These are phyloP conservation scores for Alternaria sp. DNA, from an alignment of 2,329 filamentous ascomycete genomes.

Conservation along the genomic window DNA sequence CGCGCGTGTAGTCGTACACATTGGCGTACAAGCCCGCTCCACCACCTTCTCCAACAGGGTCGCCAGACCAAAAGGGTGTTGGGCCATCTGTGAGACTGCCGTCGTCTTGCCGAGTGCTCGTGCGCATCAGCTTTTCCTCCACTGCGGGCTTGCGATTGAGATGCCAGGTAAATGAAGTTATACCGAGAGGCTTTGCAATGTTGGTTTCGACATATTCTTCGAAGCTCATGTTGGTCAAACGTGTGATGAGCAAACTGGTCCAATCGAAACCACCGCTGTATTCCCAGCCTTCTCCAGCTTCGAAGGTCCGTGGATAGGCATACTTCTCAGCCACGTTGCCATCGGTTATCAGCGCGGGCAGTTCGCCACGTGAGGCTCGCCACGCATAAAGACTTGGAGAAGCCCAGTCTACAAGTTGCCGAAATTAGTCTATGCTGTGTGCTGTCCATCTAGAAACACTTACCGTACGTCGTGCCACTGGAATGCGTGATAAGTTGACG, in stretches of 20 bases:
- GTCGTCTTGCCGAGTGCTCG: conserved; percentile 22
- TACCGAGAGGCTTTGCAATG: conserved; percentile 52
- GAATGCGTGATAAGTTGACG: conserved; percentile 58
- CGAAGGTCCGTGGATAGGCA: conserved; percentile 32
- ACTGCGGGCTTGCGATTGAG: conserved; percentile 22
- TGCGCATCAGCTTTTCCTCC: conserved; percentile 22
- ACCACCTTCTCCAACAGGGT: conserved; percentile 20
- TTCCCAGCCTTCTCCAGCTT: conserved; percentile 55
- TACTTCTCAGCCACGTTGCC: conserved; percentile 41
- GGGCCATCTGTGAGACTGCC: conserved; percentile 22
- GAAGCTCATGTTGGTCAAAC: conserved; percentile 47
- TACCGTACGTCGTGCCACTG: conserved; percentile 51
- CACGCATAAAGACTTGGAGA: conserved; percentile 53
- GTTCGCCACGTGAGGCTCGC: conserved; percentile 44
- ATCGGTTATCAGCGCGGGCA: conserved; percentile 1
- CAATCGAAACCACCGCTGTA: conserved; percentile 59
- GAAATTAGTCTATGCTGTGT: background rate
- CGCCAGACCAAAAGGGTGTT: conserved; percentile 15
- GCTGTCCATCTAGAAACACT: background rate
- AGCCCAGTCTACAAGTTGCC: conserved; percentile 37
- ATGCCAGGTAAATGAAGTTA: conserved; percentile 37
- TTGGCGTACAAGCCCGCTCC: conserved; percentile 31
- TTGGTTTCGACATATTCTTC: conserved; percentile 53
- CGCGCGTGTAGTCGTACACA: conserved; percentile 29
- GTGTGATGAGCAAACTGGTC: conserved; percentile 55